These are phyloP conservation scores for Musa troglodytarum DNA, from an alignment of 176 grass and related monocot species.

Conservation along the genomic window DNA sequence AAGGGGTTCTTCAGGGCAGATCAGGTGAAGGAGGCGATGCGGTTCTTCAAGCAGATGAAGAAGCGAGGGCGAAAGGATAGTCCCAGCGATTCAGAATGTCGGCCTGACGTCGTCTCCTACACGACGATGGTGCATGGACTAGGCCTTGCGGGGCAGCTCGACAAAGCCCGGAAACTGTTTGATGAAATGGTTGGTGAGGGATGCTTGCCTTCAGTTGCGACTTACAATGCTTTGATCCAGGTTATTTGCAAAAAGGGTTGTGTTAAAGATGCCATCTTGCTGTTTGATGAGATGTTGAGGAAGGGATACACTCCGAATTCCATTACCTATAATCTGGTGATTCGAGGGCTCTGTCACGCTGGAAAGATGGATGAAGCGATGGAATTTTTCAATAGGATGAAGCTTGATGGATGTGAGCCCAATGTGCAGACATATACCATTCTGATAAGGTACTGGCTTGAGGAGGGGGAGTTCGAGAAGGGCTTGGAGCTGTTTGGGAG, in stretches of 20 bases:
- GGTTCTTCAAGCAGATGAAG: conserved; percentile 91
- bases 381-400: conserved; percentile 61
- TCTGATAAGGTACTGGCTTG: conserved; percentile 60
- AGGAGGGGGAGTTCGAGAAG: conserved; percentile 74
- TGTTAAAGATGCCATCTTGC: conserved; percentile 44
- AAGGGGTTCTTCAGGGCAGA: conserved; percentile 84
- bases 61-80: conserved; percentile 45
- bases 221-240: conserved; percentile 84
- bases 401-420: conserved; percentile 41
- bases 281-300: conserved; percentile 53
- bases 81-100: conserved; percentile 18
- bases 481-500: conserved; percentile 55
- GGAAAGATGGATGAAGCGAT: conserved; percentile 54
- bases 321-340: conserved; percentile 63
- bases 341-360: conserved; percentile 71
- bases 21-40: conserved; percentile 50
- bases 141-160: conserved; percentile 54
- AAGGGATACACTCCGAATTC: conserved; percentile 48
- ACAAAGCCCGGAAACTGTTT: conserved; percentile 49
- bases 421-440: conserved; percentile 75
- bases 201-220: conserved; percentile 47
- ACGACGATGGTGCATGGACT: conserved; percentile 72
- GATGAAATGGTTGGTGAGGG: conserved; percentile 68
- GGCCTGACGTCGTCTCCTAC: conserved; percentile 69
- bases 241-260: conserved; percentile 75